These are phyloP conservation scores for Zoysia matrella DNA, from an alignment of 202 grass and related monocot genomes.

Conservation along the genomic window DNA sequence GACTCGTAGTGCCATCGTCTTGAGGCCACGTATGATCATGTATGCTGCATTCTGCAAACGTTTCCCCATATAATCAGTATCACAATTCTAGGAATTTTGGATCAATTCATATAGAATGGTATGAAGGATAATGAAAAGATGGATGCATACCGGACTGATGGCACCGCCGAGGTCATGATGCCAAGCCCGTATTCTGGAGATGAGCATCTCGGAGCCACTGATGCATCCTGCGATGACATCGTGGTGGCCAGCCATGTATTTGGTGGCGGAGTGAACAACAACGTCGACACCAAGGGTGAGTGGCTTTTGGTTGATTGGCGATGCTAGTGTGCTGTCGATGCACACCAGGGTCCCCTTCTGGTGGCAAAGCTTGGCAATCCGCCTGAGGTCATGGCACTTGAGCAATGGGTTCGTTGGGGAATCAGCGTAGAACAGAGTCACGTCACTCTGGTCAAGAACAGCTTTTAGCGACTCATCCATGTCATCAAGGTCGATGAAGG, in stretches of 20 bases:
- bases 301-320: constrained; percentile 80
- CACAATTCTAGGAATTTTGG: no score
- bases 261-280: constrained; percentile 76
- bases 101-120: no score
- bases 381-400: constrained; percentile 60
- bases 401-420: constrained; percentile 72
- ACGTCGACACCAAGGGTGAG: constrained; percentile 63
- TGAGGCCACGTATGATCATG: constrained; percentile 69
- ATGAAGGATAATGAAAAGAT: background rate
- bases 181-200: constrained; percentile 48
- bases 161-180: constrained; percentile 65
- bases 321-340: constrained; percentile 75
- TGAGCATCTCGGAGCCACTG: no score
- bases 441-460: constrained; percentile 38
- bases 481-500: constrained; percentile 51
- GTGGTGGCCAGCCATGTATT: constrained; percentile 78
- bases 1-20: constrained; percentile 60
- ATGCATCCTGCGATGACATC: constrained; percentile 14
- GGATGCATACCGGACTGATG: constrained; percentile 49
- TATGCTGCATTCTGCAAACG: constrained; percentile 55
- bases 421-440: background rate
- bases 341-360: constrained; percentile 64
- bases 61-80: background rate
- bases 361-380: constrained; percentile 60
- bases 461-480: background rate